These are phyloP conservation scores for Chrysoporthe austroafricana DNA, from an alignment of 2,329 filamentous ascomycete genomes.

Conservation along the genomic window DNA sequence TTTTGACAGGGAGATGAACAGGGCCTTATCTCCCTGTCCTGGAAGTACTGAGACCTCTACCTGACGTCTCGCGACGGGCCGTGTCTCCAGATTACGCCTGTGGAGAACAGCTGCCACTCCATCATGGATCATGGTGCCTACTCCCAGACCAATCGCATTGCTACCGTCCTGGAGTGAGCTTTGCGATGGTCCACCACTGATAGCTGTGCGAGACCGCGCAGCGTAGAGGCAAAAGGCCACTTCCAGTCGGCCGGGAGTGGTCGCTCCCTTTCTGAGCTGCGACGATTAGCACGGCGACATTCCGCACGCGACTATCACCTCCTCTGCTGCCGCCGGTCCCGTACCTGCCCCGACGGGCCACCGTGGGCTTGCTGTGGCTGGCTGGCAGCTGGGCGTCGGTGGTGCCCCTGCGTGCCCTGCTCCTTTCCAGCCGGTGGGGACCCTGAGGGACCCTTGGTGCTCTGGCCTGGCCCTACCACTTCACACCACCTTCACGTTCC, in stretches of 20 bases:
- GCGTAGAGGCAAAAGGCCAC: no score
- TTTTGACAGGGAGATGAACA: not conserved
- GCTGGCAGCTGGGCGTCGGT: not conserved
- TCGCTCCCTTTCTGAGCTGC: no score
- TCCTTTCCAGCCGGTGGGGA: not conserved
- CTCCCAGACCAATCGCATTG: not conserved
- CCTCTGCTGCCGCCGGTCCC: not conserved
- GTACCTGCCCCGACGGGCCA: not conserved
- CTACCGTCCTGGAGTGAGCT: not conserved
- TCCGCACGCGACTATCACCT: not conserved
- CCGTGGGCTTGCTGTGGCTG: not conserved
- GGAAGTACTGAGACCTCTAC: not conserved
- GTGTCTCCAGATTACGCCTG: slow-evolving; percentile 27
- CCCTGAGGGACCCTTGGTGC: slow-evolving; percentile 3
- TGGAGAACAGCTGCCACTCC: not conserved
- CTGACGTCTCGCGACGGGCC: slow-evolving; percentile 25
- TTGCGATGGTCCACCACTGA: not conserved
- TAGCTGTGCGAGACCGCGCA: not conserved
- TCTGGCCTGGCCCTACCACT: slow-evolving; percentile 8
- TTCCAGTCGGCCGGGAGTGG: no score
- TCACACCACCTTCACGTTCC: not conserved
- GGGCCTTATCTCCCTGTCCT: not conserved
- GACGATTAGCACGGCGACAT: not conserved
- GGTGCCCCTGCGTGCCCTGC: not conserved
- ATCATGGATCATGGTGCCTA: not conserved